Conservation (phyloP, 2,329 filamentous ascomycete species). For the Ophiocordyceps camponoti-saundersi region DNA sequence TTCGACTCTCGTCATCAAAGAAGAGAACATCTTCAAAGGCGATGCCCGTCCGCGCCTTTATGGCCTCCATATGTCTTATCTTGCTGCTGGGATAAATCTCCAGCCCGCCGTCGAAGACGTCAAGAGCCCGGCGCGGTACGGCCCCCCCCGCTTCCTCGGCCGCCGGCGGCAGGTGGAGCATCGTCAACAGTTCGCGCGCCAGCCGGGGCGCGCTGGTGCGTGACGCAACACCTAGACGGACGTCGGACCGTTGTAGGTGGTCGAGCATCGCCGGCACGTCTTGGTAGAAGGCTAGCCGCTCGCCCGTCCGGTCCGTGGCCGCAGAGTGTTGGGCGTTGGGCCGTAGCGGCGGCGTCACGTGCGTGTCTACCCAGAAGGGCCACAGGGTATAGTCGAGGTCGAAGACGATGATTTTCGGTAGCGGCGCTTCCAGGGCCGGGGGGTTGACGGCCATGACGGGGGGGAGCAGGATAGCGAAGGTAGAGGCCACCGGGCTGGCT, state of each 20-base stretch:
- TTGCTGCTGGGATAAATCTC: conserved; percentile 67
- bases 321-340: conserved; percentile 23
- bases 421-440: conserved; percentile 28
- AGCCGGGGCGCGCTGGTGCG: conserved; percentile 67
- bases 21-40: conserved; percentile 78
- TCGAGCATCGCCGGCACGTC: conserved; percentile 53
- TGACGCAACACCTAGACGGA: conserved; percentile 56
- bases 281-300: conserved; percentile 52
- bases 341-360: conserved; percentile 59
- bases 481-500: too few species aligned
- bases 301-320: conserved; percentile 39
- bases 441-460: background rate
- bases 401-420: conserved; percentile 76
- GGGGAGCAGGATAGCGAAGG: background rate
- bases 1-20: conserved; percentile 83
- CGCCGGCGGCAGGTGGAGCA: conserved; percentile 40
- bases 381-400: conserved; percentile 98
- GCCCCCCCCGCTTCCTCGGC: conserved; percentile 6
- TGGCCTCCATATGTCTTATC: conserved; percentile 63
- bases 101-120: conserved; percentile 41
- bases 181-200: conserved; percentile 62
- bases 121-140: conserved; percentile 29
- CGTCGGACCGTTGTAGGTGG: conserved; percentile 25
- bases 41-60: conserved; percentile 55
- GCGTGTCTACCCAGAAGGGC: conserved; percentile 97